phyloP scores from a whole-genome alignment of 2,329 filamentous ascomycete species.

The Fusarium tupiense region DNA sequence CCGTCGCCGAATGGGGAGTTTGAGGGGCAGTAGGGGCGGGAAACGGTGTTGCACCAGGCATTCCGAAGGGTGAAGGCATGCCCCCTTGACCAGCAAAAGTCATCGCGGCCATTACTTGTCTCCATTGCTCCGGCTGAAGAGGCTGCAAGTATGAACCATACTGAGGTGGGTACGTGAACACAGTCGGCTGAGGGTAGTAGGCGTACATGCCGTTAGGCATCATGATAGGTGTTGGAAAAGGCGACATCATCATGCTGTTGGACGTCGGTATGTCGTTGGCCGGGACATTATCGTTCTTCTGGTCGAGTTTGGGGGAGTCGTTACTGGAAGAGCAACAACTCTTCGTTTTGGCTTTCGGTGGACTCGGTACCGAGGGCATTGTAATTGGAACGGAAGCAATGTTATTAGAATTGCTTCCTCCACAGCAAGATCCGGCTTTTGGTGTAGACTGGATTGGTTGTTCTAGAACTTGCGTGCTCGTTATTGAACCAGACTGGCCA shows the following conservation, averaged over 20 bases:
- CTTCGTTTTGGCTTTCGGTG: slow-evolving; percentile 33
- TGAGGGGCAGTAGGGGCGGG: slow-evolving; percentile 22
- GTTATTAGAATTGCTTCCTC: slow-evolving; percentile 27
- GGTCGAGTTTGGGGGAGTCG: slow-evolving; percentile 33
- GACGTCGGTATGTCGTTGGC: slow-evolving; percentile 33
- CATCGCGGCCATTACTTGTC: slow-evolving; percentile 56
- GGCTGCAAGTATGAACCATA: slow-evolving; percentile 66
- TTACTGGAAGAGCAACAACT: slow-evolving; percentile 46
- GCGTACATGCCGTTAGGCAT: slow-evolving; percentile 53
- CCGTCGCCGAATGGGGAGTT: slow-evolving; percentile 36
- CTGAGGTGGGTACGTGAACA: slow-evolving; percentile 64
- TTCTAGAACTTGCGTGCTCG: slow-evolving; percentile 33
- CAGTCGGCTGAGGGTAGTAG: slow-evolving; percentile 55
- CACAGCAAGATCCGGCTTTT: slow-evolving; percentile 51
- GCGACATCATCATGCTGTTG: slow-evolving; percentile 48
- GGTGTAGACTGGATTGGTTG: slow-evolving; percentile 24
- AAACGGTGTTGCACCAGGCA: slow-evolving; percentile 36
- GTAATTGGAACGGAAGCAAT: slow-evolving; percentile 15
- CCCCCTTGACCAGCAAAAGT: slow-evolving; percentile 49
- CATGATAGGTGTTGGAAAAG: slow-evolving; percentile 49
- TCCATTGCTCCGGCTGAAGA: slow-evolving; percentile 64
- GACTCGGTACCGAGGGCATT: slow-evolving; percentile 29
- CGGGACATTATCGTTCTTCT: slow-evolving; percentile 33
- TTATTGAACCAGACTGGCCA: slow-evolving; percentile 27
- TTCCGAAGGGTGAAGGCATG: slow-evolving; percentile 43